These are phyloP conservation scores for Penicillium lividum DNA, from an alignment of 495 filamentous ascomycete genomes.

Conservation along the genomic window DNA sequence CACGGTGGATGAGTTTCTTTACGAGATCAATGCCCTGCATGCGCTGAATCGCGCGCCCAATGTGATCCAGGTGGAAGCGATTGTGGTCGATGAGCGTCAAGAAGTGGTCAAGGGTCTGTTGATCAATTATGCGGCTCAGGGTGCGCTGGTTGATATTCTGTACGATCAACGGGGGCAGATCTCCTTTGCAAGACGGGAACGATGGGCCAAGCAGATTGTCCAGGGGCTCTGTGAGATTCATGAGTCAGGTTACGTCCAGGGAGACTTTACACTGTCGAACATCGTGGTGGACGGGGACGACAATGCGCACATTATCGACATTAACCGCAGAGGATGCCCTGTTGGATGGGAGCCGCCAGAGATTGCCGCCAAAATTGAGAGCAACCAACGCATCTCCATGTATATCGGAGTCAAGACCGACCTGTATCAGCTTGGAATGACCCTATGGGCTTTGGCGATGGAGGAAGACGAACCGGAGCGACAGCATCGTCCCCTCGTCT, in stretches of 20 bases:
- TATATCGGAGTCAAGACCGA: slow-evolving; percentile 99
- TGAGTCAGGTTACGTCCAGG: slow-evolving; percentile 95
- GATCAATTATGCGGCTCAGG: slow-evolving; percentile 85
- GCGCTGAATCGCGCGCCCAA: slow-evolving; percentile 68
- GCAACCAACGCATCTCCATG: slow-evolving; percentile 92
- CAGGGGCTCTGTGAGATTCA: slow-evolving; percentile 90
- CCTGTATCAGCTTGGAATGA: slow-evolving; percentile 95
- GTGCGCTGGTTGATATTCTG: slow-evolving; percentile 86
- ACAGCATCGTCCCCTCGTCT: slow-evolving; percentile 67
- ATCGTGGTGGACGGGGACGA: slow-evolving; percentile 87
- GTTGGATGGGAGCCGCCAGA: slow-evolving; percentile 98
- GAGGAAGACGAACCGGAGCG: slow-evolving; percentile 88
- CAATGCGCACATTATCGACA: slow-evolving; percentile 96
- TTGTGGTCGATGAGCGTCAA: slow-evolving; percentile 80
- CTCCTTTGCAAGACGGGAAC: slow-evolving; percentile 75
- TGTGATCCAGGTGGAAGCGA: slow-evolving; percentile 85
- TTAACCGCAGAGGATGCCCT: slow-evolving; percentile 93
- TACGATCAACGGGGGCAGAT: slow-evolving; percentile 69
- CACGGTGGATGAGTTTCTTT: slow-evolving; percentile 94
- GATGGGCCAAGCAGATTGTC: slow-evolving; percentile 92
- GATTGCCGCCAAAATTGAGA: slow-evolving; percentile 81
- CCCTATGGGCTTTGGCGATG: slow-evolving; percentile 87
- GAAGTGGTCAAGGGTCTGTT: slow-evolving; percentile 83
- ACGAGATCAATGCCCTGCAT: slow-evolving; percentile 94
- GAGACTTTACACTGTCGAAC: slow-evolving; percentile 95